Percentiles rank a stretch among this genome's conserved stretches.
Conservation (phyloP, 2,329 filamentous ascomycete species). For the Neonectria ditissima region DNA sequence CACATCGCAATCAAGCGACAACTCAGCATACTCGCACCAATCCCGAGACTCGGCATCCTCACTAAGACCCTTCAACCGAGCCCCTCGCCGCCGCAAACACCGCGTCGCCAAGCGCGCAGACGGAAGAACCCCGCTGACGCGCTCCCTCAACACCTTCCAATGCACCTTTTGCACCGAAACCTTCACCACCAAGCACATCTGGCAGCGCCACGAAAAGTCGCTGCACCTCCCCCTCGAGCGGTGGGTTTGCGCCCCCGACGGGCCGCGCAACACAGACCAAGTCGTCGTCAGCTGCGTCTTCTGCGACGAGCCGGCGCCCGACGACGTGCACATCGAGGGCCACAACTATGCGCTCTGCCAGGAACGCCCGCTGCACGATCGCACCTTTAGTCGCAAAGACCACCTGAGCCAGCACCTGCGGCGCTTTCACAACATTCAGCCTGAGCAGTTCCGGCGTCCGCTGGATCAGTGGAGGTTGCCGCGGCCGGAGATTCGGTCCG, state of each 20-base stretch:
- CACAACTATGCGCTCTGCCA: constrained; percentile 58
- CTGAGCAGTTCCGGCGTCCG: neutral
- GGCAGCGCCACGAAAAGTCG: constrained; percentile 61
- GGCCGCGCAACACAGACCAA: constrained; percentile 52
- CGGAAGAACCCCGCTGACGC: constrained; percentile 6
- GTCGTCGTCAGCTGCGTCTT: constrained; percentile 55
- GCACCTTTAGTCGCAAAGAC: constrained; percentile 55
- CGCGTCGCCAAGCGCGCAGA: neutral
- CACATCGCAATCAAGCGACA: constrained; percentile 30
- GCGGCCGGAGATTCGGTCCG: constrained; percentile 27
- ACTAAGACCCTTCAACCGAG: neutral
- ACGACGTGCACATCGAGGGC: constrained; percentile 45
- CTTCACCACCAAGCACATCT: constrained; percentile 57
- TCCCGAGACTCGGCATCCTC: constrained; percentile 5
- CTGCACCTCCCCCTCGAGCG: constrained; percentile 57
- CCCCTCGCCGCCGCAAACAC: constrained; percentile 13
- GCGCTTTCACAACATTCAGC: constrained; percentile 48
- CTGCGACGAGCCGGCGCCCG: constrained; percentile 48
- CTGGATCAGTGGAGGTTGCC: constrained; percentile 6
- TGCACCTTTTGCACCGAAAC: constrained; percentile 59
- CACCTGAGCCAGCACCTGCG: constrained; percentile 55
- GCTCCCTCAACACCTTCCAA: constrained; percentile 42
- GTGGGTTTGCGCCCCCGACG: constrained; percentile 56
- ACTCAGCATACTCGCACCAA: constrained; percentile 27
- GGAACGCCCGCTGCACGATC: constrained; percentile 57